Conservation (phyloP, 1,284 basidiomycete species). For the Coniferiporia weirii region DNA sequence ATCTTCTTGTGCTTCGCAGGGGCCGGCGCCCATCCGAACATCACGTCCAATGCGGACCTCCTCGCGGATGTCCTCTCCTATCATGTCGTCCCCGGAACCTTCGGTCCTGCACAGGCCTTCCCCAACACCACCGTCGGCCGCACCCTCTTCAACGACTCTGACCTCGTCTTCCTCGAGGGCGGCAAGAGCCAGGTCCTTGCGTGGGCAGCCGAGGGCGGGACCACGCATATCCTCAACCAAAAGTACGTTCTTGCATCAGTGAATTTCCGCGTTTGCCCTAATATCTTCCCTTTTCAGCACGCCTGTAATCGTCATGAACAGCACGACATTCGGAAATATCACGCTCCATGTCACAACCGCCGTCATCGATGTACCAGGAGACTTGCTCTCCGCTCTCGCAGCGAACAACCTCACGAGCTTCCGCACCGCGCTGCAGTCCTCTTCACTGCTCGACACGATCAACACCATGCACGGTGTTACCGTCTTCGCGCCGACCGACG, state of each 20-base stretch:
- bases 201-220: slow-evolving; percentile 46
- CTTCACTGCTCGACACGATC: slow-evolving; percentile 37
- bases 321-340: slow-evolving; percentile 41
- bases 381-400: slow-evolving; percentile 39
- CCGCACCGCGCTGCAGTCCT: slow-evolving; percentile 29
- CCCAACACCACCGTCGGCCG: slow-evolving; percentile 60
- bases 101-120: slow-evolving; percentile 36
- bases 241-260: slow-evolving; percentile 30
- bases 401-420: slow-evolving; percentile 37
- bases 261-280: background rate
- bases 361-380: slow-evolving; percentile 51
- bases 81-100: slow-evolving; percentile 56
- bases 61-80: slow-evolving; percentile 52
- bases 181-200: slow-evolving; percentile 58
- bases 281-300: slow-evolving; percentile 25
- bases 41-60: slow-evolving; percentile 33
- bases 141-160: slow-evolving; percentile 49
- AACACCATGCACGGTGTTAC: slow-evolving; percentile 53
- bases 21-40: slow-evolving; percentile 30
- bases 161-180: slow-evolving; percentile 48
- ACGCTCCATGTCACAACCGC: slow-evolving; percentile 47
- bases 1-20: slow-evolving; percentile 23
- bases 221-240: slow-evolving; percentile 51
- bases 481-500: slow-evolving; percentile 61
- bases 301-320: slow-evolving; percentile 38